Evolutionary conservation across 2,329 filamentous ascomycete species (phyloP).

Genomic region (Fusarium decemcellulare): DNA sequence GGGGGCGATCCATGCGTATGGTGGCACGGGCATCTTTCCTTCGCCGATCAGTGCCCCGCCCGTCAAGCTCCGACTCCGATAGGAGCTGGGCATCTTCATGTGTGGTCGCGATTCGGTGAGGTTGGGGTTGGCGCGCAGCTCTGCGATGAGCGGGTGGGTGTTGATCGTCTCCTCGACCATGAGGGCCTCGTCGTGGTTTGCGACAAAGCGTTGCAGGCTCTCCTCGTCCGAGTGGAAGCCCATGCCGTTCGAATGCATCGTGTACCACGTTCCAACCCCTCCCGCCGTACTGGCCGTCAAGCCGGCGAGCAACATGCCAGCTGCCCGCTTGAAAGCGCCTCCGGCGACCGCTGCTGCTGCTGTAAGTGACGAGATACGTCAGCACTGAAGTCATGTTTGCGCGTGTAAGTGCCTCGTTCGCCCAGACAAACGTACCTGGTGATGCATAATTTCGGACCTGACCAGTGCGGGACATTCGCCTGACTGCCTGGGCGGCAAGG

Average conservation of each 20-base stretch:
- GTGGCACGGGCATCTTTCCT: conserved; percentile 84
- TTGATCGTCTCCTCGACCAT: conserved; percentile 82
- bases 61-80: conserved; percentile 84
- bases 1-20: conserved; percentile 81
- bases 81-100: conserved; percentile 82
- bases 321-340: conserved; percentile 41
- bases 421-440: conserved; percentile 40
- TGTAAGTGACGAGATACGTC: conserved; percentile 17
- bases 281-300: conserved; percentile 50
- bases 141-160: conserved; percentile 79
- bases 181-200: conserved; percentile 65
- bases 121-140: conserved; percentile 75
- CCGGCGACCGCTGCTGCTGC: conserved; percentile 33
- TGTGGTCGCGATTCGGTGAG: conserved; percentile 87
- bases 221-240: conserved; percentile 74
- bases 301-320: conserved; percentile 48
- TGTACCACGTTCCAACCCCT: conserved; percentile 54
- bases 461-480: conserved; percentile 32
- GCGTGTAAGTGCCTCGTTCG: conserved; percentile 10
- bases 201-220: conserved; percentile 76
- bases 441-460: conserved; percentile 47
- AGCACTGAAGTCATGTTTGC: conserved; percentile 23
- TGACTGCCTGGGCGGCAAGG: conserved; percentile 42
- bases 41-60: conserved; percentile 83
- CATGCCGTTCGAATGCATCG: conserved; percentile 52